Percentiles rank a stretch among this genome's conserved stretches.
These are phyloP conservation scores for Psidium friedrichsthalianum DNA, from an alignment of 345 rosid genomes.

Conservation along the genomic window DNA sequence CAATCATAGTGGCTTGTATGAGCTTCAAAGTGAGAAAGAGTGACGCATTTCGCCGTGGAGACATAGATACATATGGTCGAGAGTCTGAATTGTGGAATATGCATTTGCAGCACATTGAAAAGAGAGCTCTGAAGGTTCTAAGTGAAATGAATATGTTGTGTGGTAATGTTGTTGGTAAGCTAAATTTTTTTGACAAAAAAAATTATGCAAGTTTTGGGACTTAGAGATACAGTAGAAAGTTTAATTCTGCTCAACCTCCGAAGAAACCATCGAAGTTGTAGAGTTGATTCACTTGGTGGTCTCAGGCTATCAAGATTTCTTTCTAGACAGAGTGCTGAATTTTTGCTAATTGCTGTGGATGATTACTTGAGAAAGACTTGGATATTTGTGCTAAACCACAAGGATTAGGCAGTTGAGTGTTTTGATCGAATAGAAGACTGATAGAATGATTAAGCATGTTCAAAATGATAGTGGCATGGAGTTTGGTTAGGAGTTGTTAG, in stretches of 20 bases:
- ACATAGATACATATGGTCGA: neutral
- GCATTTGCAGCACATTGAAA: neutral
- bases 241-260: neutral
- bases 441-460: neutral
- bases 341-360: neutral
- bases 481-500: neutral
- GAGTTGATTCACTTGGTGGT: neutral
- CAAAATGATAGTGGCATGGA: neutral
- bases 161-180: neutral
- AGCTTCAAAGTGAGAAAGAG: neutral
- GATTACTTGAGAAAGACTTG: neutral
- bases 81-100: neutral
- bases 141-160: neutral
- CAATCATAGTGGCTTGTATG: neutral
- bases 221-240: neutral
- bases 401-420: neutral
- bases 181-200: too few species aligned
- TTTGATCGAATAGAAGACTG: neutral
- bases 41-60: neutral
- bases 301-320: fast-evolving
- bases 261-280: neutral
- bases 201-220: neutral
- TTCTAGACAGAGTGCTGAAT: fast-evolving
- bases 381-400: neutral
- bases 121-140: neutral